These are phyloP conservation scores for Castanospermum australe DNA, from an alignment of 306 rosid species.

Conservation along the genomic window DNA sequence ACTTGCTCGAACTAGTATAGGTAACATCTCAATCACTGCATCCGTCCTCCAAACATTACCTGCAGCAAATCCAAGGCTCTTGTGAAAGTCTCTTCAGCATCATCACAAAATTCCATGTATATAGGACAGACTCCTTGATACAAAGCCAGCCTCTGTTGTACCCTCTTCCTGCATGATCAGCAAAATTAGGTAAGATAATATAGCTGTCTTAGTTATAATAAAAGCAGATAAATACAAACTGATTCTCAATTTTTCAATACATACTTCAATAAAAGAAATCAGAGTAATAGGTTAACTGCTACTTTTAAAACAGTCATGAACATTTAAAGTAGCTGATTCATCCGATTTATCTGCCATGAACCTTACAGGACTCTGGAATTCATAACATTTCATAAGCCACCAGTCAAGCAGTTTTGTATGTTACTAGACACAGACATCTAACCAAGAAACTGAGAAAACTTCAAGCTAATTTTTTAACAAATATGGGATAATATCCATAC, in stretches of 20 bases:
- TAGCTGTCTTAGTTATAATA: background rate
- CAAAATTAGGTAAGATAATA: constrained; percentile 21
- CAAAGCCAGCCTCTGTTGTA: constrained; percentile 78
- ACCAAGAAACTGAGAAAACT: background rate
- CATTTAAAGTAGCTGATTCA: background rate
- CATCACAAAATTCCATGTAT: constrained; percentile 80
- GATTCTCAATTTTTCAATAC: background rate
- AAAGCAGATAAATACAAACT: constrained; percentile 6
- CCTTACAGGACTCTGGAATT: background rate
- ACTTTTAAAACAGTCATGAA: background rate
- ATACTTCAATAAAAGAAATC: background rate
- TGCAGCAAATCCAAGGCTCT: constrained; percentile 61
- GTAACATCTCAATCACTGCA: background rate
- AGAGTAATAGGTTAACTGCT: background rate
- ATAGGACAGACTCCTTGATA: constrained; percentile 95
- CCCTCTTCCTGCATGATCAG: constrained; percentile 69
- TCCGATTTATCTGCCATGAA: background rate
- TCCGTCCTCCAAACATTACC: constrained; percentile 42
- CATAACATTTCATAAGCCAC: background rate
- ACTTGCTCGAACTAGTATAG: background rate
- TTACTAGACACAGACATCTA: background rate
- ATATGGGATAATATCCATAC: background rate
- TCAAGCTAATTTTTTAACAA: background rate
- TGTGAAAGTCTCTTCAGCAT: constrained; percentile 71
- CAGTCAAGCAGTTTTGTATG: background rate